phyloP scores from a whole-genome alignment of 179 eudicot species.

The Silene coronaria region DNA sequence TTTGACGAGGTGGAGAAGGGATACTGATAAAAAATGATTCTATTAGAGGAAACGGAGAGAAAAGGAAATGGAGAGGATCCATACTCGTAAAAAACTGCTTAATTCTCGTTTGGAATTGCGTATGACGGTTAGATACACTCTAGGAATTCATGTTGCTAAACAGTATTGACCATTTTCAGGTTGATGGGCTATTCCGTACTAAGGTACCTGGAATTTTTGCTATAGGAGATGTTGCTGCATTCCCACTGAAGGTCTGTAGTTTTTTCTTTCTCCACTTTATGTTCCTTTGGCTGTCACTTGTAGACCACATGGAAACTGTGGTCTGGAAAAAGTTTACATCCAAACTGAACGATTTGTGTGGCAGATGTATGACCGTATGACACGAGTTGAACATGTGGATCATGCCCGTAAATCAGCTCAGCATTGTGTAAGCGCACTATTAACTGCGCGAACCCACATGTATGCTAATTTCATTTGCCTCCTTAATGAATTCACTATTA shows the following conservation, averaged over 20 bases:
- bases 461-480: slow-evolving; percentile 26
- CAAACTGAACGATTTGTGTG: slow-evolving; percentile 14
- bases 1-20: too few species aligned
- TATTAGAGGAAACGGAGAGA: too few species aligned
- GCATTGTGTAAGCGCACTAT: slow-evolving; percentile 63
- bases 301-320: neutral
- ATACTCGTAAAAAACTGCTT: neutral
- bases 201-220: slow-evolving; percentile 77
- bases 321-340: neutral
- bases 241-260: slow-evolving; percentile 61
- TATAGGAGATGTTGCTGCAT: slow-evolving; percentile 90
- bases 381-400: slow-evolving; percentile 91
- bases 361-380: slow-evolving; percentile 71
- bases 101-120: neutral
- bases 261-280: neutral
- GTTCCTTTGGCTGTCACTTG: neutral
- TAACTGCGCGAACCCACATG: slow-evolving; percentile 59
- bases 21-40: too few species aligned
- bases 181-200: slow-evolving; percentile 83
- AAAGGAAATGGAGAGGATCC: too few species aligned
- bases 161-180: slow-evolving; percentile 37
- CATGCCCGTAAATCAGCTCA: slow-evolving; percentile 90
- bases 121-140: neutral
- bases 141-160: slow-evolving; percentile 7
- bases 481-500: neutral